phyloP scores from a whole-genome alignment of 2,329 filamentous ascomycete genomes.

The Sporothrix humicola region DNA sequence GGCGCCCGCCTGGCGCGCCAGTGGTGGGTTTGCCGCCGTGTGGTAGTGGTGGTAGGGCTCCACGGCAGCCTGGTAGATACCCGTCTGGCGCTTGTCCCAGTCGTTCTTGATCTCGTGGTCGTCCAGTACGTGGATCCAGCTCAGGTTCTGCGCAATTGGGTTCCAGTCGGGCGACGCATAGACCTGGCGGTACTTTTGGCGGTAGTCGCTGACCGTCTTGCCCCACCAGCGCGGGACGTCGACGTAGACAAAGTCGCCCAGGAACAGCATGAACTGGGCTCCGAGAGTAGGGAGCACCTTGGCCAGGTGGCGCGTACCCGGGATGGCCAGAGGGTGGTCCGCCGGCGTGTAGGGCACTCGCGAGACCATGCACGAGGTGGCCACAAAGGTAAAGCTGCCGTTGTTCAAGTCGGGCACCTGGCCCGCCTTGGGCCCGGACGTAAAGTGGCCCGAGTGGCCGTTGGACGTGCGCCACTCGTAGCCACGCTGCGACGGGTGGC shows the following conservation, averaged over 20 bases:
- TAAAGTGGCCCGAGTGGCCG: slow-evolving; percentile 82
- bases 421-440: slow-evolving; percentile 74
- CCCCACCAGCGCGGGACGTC: slow-evolving; percentile 87
- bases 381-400: slow-evolving; percentile 84
- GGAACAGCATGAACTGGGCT: slow-evolving; percentile 79
- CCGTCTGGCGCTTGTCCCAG: slow-evolving; percentile 82
- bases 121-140: slow-evolving; percentile 96
- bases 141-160: slow-evolving; percentile 74
- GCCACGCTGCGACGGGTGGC: slow-evolving; percentile 68
- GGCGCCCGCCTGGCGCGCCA: slow-evolving; percentile 57
- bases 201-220: slow-evolving; percentile 73
- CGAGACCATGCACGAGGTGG: slow-evolving; percentile 90
- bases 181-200: slow-evolving; percentile 91
- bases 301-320: slow-evolving; percentile 78
- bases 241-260: slow-evolving; percentile 88
- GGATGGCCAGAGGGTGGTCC: slow-evolving; percentile 81
- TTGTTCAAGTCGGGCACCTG: slow-evolving; percentile 63
- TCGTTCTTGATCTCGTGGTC: slow-evolving; percentile 97
- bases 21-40: slow-evolving; percentile 79
- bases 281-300: slow-evolving; percentile 72
- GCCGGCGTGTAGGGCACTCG: slow-evolving; percentile 87
- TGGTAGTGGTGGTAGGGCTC: slow-evolving; percentile 91
- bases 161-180: slow-evolving; percentile 95
- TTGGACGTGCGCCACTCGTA: slow-evolving; percentile 90
- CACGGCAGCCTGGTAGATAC: slow-evolving; percentile 77